Conservation (phyloP, 805 yeast genomes). For the Sungouiella thailandica region DNA sequence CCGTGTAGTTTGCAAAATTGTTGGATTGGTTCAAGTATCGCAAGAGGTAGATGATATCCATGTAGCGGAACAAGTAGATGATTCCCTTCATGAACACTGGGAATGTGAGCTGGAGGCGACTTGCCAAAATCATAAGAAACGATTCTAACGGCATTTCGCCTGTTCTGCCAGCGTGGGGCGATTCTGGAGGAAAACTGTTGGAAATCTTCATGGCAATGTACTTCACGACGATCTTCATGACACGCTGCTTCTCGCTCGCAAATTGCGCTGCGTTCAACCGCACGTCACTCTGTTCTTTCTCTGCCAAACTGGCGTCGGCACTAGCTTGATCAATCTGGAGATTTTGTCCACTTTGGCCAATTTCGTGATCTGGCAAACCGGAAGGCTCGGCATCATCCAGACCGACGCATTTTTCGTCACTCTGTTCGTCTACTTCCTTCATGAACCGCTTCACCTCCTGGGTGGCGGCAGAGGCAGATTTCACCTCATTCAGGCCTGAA, state of each 20-base stretch:
- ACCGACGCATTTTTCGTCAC: conserved; percentile 2
- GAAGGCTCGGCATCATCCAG: not conserved
- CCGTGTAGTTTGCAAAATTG: conserved; percentile 39
- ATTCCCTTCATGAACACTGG: conserved; percentile 36
- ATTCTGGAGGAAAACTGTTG: conserved; percentile 40
- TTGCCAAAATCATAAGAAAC: conserved; percentile 32
- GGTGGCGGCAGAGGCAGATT: conserved; percentile 12
- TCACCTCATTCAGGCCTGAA: not conserved
- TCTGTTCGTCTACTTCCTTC: no score
- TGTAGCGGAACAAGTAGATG: conserved; percentile 40
- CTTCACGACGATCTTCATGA: conserved; percentile 40
- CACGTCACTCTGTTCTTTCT: not conserved
- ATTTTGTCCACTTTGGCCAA: no score
- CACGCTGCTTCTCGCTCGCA: conserved; percentile 28
- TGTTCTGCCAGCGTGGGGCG: conserved; percentile 18
- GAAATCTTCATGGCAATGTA: conserved; percentile 40
- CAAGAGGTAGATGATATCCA: conserved; percentile 42
- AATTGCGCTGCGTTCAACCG: conserved; percentile 16
- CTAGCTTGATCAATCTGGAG: no score
- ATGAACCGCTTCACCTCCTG: conserved; percentile 20
- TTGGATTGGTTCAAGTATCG: conserved; percentile 42
- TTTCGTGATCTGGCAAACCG: not conserved
- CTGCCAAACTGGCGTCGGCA: not conserved
- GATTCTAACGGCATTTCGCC: conserved; percentile 36
- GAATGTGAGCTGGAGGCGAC: conserved; percentile 32